These are phyloP conservation scores for Massarina eburnea DNA, from an alignment of 2,329 filamentous ascomycete genomes.

Conservation along the genomic window DNA sequence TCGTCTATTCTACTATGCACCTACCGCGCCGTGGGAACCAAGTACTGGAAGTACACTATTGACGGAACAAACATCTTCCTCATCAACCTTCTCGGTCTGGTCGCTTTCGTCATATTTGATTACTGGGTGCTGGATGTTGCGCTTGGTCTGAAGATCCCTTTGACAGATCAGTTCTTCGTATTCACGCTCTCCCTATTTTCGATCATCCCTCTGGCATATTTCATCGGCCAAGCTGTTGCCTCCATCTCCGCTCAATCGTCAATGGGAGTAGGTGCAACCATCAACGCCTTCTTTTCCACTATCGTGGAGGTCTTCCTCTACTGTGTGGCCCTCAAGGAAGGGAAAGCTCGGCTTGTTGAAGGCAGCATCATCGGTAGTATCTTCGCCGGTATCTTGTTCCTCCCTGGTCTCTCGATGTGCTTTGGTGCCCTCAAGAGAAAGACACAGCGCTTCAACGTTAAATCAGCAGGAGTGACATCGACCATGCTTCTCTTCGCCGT, in stretches of 20 bases:
- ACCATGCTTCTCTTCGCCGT: conserved; percentile 97
- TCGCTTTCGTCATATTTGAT: conserved; percentile 93
- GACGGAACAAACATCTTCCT: conserved; percentile 99
- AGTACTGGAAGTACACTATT: conserved; percentile 99
- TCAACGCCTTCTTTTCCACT: conserved; percentile 98
- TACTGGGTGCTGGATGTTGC: conserved; percentile 75
- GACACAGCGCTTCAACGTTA: conserved; percentile 96
- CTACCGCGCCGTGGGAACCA: conserved; percentile 88
- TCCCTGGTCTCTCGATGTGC: conserved; percentile 96
- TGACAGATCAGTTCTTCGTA: conserved; percentile 83
- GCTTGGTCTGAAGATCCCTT: conserved; percentile 68
- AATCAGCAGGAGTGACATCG: conserved; percentile 92
- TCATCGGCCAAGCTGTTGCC: conserved; percentile 96
- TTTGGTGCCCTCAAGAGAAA: conserved; percentile 97
- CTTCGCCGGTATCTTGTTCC: conserved; percentile 91
- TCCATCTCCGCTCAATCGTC: conserved; percentile 98
- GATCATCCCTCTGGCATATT: conserved; percentile 95
- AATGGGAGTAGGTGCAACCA: conserved; percentile 94
- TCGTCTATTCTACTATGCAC: conserved; percentile 93
- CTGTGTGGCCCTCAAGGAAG: conserved; percentile 88
- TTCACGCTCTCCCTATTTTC: conserved; percentile 84
- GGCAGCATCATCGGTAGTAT: conserved; percentile 98
- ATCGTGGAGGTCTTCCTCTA: conserved; percentile 97
- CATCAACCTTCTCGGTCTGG: conserved; percentile 92
- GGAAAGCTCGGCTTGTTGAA: conserved; percentile 90